A percentile compares a stretch with the other conserved stretches of the same genome.
These are phyloP conservation scores for Tricholoma flavovirens DNA, from an alignment of 768 basidiomycete genomes.

Conservation along the genomic window DNA sequence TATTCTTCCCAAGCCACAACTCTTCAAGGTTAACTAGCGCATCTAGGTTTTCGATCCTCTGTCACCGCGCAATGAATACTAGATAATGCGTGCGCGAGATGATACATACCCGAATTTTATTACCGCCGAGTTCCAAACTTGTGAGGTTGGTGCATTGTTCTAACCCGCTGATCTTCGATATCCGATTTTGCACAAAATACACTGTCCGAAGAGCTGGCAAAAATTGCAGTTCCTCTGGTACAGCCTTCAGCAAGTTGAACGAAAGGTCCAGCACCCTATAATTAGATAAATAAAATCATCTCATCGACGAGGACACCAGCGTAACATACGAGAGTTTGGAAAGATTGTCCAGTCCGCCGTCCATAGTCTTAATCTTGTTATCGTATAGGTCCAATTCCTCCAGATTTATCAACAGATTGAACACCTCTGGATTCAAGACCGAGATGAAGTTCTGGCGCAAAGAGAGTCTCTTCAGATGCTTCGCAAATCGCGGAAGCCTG, in stretches of 20 bases:
- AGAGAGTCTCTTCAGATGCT: constrained; percentile 66
- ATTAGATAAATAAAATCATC: background rate
- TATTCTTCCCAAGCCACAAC: constrained; percentile 98
- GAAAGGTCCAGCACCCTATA: constrained; percentile 83
- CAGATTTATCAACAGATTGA: constrained; percentile 57
- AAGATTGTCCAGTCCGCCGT: constrained; percentile 55
- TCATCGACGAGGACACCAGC: background rate
- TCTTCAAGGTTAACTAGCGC: constrained; percentile 80
- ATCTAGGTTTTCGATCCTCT: constrained; percentile 88
- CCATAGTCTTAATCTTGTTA: constrained; percentile 80
- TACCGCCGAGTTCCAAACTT: constrained; percentile 91
- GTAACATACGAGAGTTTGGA: constrained; percentile 49
- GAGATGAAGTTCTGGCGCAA: constrained; percentile 83
- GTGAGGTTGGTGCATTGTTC: constrained; percentile 49
- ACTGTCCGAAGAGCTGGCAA: constrained; percentile 65
- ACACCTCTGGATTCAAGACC: constrained; percentile 64
- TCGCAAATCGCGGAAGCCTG: constrained; percentile 69
- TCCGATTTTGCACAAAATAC: constrained; percentile 97
- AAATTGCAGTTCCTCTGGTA: constrained; percentile 57
- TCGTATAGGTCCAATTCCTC: constrained; percentile 96
- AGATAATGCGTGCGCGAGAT: background rate
- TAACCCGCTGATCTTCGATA: constrained; percentile 70
- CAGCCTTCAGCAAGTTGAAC: constrained; percentile 79
- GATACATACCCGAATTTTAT: constrained; percentile 73
- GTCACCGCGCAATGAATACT: background rate